Evolutionary conservation across 225 moss, liverwort and hornwort genomes (phyloP), one percentile per base, ranked within the genome.

Genomic region (Takakia lepidozioides): DNA sequence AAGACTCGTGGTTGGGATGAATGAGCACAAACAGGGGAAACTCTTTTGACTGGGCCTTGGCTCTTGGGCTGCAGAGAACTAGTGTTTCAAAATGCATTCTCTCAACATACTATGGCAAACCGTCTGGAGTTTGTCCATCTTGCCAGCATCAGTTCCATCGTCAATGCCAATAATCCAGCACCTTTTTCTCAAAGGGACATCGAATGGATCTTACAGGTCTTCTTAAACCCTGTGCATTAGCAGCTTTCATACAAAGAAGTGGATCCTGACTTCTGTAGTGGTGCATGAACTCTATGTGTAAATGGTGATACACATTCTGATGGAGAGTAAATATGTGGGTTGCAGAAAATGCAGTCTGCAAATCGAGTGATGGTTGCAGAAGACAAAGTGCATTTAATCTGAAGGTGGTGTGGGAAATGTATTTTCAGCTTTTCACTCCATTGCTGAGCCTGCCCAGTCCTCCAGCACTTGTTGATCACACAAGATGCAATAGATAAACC

Each of bases 131-230:
- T 61, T 34, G 70, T 85, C 4, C 28, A 50, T 22, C 52, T 93
- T 19, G 45, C 63, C 24, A 83, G 85, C 21, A 71, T 88, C 45
- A 60, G 69, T 9, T 24, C 72, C 0, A 46, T 85, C 13, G 85
- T 81, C 51, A 95, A 95, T 55, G 64, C 71, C 38, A 86, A 73
- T 66, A 95, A 80, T 57, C 30, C 72, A 10, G 67, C 49, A 19
- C 80, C 84, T 17, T 90, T 90, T 54, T 86, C 86, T 42, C 24
- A 41, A 1, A 77, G 63, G 46, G 87, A 95, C 60, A 75, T 95
- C 34, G 57, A 74, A 34, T 90, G 72, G 74, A 60, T 90, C 50
- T 55, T 90, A 48, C 84, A 84, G 84, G 92, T 84, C 55, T 28
- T 34, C 30, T 10, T 30, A 38, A 8, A 20, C 2, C 4, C 44